A percentile compares a stretch with the other conserved stretches of the same genome.
These are phyloP conservation scores for Crinitomyces ghanaensis DNA, from an alignment of 805 yeast genomes.

Conservation along the genomic window DNA sequence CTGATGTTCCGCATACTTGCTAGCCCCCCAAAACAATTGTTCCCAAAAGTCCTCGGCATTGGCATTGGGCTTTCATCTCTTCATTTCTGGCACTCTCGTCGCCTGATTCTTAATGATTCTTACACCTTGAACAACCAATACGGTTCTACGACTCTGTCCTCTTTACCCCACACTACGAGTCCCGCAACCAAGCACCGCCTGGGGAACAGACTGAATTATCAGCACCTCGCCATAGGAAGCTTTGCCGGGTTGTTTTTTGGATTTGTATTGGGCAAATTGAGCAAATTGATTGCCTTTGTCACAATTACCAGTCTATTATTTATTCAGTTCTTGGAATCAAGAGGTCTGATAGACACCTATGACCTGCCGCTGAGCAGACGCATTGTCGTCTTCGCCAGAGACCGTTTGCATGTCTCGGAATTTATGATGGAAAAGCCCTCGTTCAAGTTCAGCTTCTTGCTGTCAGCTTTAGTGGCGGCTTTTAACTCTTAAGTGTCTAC, in stretches of 20 bases:
- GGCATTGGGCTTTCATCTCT: too few relatives aligned
- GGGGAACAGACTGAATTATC: conserved; percentile 37
- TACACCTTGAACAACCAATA: too few relatives aligned
- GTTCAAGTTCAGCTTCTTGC: conserved; percentile 45
- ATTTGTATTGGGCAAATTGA: conserved; percentile 47
- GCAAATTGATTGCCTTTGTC: conserved; percentile 40
- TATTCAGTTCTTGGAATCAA: conserved; percentile 43
- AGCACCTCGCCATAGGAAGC: conserved; percentile 53
- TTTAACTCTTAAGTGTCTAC: conserved; percentile 17
- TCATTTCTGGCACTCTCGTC: too few relatives aligned
- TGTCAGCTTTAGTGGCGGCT: conserved; percentile 27
- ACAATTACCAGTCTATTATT: conserved; percentile 35
- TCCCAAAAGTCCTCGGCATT: too few relatives aligned
- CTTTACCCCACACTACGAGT: too few relatives aligned
- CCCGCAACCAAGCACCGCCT: too few relatives aligned
- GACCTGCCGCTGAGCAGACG: conserved; percentile 13
- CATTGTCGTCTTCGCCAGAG: conserved; percentile 7
- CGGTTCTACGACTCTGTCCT: too few relatives aligned
- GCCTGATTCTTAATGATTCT: too few relatives aligned
- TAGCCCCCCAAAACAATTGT: too few relatives aligned
- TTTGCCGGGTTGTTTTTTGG: conserved; percentile 51
- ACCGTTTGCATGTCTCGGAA: conserved; percentile 12
- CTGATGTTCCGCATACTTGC: too few relatives aligned
- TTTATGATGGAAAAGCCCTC: conserved; percentile 31
- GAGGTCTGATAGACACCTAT: conserved; percentile 31